Conservation (phyloP, 768 basidiomycete species). For the Lyophyllum atratum region DNA sequence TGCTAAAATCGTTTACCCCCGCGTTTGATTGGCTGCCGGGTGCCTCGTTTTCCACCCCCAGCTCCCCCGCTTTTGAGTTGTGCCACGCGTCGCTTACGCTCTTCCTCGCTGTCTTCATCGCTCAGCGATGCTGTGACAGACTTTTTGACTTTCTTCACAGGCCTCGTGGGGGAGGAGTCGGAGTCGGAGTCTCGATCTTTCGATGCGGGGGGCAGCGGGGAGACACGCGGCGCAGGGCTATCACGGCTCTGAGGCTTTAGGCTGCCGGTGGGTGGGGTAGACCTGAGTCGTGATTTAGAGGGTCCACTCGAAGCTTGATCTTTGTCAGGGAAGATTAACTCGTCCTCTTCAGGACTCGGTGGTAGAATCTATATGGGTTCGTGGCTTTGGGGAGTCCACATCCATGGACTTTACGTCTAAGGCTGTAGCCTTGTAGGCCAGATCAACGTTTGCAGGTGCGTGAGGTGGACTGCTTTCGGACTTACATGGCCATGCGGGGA, state of each 20-base stretch:
- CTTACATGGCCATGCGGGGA: conserved; percentile 15
- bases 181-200: conserved; percentile 40
- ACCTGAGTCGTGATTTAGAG: neutral
- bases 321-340: conserved; percentile 20
- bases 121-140: conserved; percentile 34
- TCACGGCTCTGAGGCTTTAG: conserved; percentile 1
- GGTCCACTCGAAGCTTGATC: neutral
- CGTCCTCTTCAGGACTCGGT: conserved; percentile 48
- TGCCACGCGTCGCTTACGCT: conserved; percentile 43
- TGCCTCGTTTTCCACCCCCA: conserved; percentile 42
- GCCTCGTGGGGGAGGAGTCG: conserved; percentile 53
- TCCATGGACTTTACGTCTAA: conserved; percentile 3
- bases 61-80: conserved; percentile 40
- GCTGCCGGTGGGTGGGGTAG: neutral
- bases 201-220: conserved; percentile 12
- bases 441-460: conserved; percentile 1
- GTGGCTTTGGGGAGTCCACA: conserved; percentile 7
- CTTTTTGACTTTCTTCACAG: conserved; percentile 54
- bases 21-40: conserved; percentile 75
- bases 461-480: neutral
- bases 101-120: conserved; percentile 63
- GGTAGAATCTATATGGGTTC: conserved; percentile 39
- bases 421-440: conserved; percentile 8
- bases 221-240: conserved; percentile 11
- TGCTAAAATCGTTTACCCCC: conserved; percentile 72